Conservation (phyloP, 306 rosid species). For the Fragaria vesca region DNA sequence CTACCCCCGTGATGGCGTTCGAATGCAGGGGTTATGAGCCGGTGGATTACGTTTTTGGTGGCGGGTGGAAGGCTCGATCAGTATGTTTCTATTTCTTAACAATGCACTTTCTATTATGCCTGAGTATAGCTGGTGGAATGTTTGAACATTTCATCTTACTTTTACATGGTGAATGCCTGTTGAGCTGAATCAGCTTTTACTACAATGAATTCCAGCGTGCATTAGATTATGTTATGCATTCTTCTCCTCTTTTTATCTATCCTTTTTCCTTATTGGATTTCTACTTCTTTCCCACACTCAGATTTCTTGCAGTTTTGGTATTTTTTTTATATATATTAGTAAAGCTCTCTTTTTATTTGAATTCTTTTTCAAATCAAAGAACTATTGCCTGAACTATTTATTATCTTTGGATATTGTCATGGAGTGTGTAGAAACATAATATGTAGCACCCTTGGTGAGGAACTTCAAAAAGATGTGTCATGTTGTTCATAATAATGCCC, state of each 20-base stretch:
- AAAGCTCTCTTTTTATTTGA: too few relatives aligned
- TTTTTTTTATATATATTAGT: too few relatives aligned
- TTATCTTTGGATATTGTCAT: not conserved
- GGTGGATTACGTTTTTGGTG: slow-evolving; percentile 45
- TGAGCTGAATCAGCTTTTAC: not conserved
- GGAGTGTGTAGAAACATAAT: not conserved
- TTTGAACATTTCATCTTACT: not conserved
- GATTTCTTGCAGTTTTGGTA: too few relatives aligned
- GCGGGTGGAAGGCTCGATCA: slow-evolving; percentile 84
- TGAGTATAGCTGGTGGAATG: not conserved
- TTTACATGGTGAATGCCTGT: not conserved
- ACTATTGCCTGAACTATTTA: too few relatives aligned
- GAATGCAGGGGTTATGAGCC: slow-evolving; percentile 94
- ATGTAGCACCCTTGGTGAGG: not conserved
- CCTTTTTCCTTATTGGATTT: not conserved
- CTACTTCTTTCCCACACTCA: not conserved
- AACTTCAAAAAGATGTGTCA: not conserved
- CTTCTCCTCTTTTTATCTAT: not conserved
- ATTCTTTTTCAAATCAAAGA: too few relatives aligned
- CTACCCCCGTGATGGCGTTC: slow-evolving; percentile 69
- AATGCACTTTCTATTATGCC: not conserved
- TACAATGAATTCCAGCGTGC: not conserved
- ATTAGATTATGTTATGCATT: not conserved
- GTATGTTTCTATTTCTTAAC: slow-evolving; percentile 46
- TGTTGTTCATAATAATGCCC: not conserved